Percentiles rank a stretch among this genome's conserved stretches.
Conservation (phyloP, 768 basidiomycete species). For the Mycena epipterygia region DNA sequence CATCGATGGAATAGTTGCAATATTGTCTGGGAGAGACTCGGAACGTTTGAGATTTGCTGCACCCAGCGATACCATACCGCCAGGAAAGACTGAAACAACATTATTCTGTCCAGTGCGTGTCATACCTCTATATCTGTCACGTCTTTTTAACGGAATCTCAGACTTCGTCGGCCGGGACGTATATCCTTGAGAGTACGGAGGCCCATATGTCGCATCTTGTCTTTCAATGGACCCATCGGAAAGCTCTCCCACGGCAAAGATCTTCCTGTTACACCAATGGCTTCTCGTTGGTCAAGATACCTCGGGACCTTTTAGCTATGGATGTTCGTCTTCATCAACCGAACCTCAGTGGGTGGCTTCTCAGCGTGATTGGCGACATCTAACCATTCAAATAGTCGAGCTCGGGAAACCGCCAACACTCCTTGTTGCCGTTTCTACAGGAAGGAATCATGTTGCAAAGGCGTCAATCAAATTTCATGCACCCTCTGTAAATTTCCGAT, state of each 20-base stretch:
- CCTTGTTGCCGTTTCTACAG: slow-evolving; percentile 70
- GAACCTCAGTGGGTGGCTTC: slow-evolving; percentile 50
- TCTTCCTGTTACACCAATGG: slow-evolving; percentile 44
- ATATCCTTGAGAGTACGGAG: slow-evolving; percentile 77
- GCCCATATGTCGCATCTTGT: slow-evolving; percentile 73
- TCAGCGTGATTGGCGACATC: slow-evolving; percentile 9
- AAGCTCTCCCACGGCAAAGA: slow-evolving; percentile 43
- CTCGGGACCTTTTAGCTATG: slow-evolving; percentile 72
- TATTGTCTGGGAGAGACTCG: slow-evolving; percentile 72
- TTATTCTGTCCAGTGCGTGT: slow-evolving; percentile 81
- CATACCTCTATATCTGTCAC: background rate
- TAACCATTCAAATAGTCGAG: slow-evolving; percentile 61
- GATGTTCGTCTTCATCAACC: slow-evolving; percentile 77
- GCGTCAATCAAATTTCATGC: slow-evolving; percentile 68
- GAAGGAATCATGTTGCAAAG: slow-evolving; percentile 74
- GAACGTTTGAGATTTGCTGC: slow-evolving; percentile 71
- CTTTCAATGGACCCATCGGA: slow-evolving; percentile 74
- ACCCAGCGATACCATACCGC: slow-evolving; percentile 56
- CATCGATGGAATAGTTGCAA: slow-evolving; percentile 72
- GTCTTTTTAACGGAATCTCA: slow-evolving; percentile 43
- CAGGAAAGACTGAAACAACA: slow-evolving; percentile 70
- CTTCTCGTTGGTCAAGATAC: slow-evolving; percentile 69
- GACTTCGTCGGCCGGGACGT: slow-evolving; percentile 81
- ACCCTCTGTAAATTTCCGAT: slow-evolving; percentile 66
- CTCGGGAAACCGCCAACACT: slow-evolving; percentile 71